Percentiles rank a stretch among this genome's conserved stretches.
These are phyloP conservation scores for Prinsepia uniflora DNA, from an alignment of 306 rosid genomes.

Conservation along the genomic window DNA sequence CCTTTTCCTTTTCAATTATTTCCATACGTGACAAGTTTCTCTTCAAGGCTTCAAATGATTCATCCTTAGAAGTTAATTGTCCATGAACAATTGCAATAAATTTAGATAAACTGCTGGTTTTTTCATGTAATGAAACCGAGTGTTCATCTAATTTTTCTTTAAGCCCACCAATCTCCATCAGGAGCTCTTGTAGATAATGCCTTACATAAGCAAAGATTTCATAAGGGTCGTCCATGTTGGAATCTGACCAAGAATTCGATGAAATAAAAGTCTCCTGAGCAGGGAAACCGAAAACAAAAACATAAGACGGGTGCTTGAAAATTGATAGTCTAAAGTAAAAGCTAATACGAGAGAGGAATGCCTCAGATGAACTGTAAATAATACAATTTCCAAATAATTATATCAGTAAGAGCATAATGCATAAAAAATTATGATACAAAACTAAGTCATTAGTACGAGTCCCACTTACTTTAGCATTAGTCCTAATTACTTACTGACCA, in stretches of 20 bases:
- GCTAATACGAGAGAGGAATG: neutral
- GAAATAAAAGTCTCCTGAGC: conserved; percentile 42
- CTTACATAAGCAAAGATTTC: conserved; percentile 35
- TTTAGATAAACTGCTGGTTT: conserved; percentile 42
- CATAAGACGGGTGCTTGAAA: conserved; percentile 16
- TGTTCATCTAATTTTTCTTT: conserved; percentile 49
- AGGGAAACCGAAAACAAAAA: conserved; percentile 24
- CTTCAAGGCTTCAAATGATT: conserved; percentile 52
- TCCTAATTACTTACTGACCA: neutral
- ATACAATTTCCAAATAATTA: neutral
- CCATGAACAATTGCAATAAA: conserved; percentile 39
- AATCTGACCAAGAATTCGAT: conserved; percentile 47
- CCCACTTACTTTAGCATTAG: neutral
- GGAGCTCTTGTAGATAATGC: conserved; percentile 54
- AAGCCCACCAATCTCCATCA: conserved; percentile 45
- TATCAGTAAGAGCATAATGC: neutral
- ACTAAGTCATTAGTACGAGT: neutral
- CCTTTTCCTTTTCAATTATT: conserved; percentile 38
- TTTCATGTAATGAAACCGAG: conserved; percentile 51
- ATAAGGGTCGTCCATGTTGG: conserved; percentile 32
- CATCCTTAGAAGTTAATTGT: conserved; percentile 61
- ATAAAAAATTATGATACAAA: neutral
- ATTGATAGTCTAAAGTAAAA: neutral
- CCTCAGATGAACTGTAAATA: neutral
- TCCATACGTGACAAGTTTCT: conserved; percentile 39